Percentiles rank a stretch among this genome's conserved stretches.
phyloP scores from a whole-genome alignment of 164 flowering plant species.

The Vitis rupestris region DNA sequence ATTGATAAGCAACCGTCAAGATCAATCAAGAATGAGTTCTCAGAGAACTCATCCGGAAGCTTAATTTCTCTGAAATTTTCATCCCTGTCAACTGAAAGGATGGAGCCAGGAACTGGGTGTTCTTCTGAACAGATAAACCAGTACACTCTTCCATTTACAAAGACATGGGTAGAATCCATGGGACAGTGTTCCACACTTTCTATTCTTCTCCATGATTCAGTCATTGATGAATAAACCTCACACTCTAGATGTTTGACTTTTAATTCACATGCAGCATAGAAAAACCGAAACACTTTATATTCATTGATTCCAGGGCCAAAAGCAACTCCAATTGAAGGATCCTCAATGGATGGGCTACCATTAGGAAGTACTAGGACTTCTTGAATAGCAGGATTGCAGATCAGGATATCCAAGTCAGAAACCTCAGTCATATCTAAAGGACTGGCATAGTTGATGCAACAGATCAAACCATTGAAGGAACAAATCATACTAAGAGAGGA shows the following conservation, averaged over 20 bases:
- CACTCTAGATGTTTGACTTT: neutral
- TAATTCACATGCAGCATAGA: neutral
- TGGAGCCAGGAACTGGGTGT: neutral
- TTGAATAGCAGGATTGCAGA: slow-evolving; percentile 9
- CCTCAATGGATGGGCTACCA: neutral
- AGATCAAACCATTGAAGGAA: slow-evolving; percentile 13
- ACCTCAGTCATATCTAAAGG: neutral
- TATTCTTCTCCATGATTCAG: slow-evolving; percentile 10
- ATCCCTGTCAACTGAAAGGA: slow-evolving; percentile 17
- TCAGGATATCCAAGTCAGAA: neutral
- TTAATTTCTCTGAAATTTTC: slow-evolving; percentile 11
- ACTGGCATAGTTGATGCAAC: neutral
- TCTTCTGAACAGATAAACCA: slow-evolving; percentile 10
- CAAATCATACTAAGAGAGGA: slow-evolving; percentile 3
- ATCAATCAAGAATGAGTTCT: slow-evolving; percentile 10
- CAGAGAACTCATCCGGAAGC: slow-evolving; percentile 11
- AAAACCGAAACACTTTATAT: slow-evolving; percentile 14
- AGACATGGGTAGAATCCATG: slow-evolving; percentile 5
- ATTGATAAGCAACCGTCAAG: slow-evolving; percentile 6
- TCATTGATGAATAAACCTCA: slow-evolving; percentile 14
- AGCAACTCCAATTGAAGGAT: slow-evolving; percentile 10
- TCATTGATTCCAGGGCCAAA: slow-evolving; percentile 11
- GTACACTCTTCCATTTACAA: slow-evolving; percentile 13
- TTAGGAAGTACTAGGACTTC: slow-evolving; percentile 10
- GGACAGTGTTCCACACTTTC: slow-evolving; percentile 4